phyloP scores from a whole-genome alignment of 805 yeast species.

The Sungouiozyma ichnusensis region DNA sequence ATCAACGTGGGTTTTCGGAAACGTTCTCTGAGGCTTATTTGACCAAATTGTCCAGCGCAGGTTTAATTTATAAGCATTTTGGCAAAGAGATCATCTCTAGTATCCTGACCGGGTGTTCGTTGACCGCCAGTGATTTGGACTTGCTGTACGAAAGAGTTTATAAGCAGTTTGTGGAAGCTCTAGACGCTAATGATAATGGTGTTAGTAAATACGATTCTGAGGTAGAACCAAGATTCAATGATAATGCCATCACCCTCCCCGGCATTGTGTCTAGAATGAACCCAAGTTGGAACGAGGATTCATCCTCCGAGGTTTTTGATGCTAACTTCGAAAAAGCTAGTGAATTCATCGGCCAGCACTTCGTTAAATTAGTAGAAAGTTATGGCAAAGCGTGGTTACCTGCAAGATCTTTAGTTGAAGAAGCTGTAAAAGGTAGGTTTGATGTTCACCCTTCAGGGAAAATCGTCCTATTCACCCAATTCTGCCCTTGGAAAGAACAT shows the following conservation, averaged over 20 bases:
- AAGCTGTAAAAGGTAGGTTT: conserved; percentile 53
- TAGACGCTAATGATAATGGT: conserved; percentile 96
- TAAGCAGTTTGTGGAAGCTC: conserved; percentile 75
- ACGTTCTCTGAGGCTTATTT: conserved; percentile 51
- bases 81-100: conserved; percentile 57
- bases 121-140: conserved; percentile 36
- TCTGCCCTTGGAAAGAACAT: conserved; percentile 95
- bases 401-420: conserved; percentile 65
- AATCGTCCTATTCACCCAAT: conserved; percentile 60
- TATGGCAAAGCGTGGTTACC: conserved; percentile 87
- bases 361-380: conserved; percentile 52
- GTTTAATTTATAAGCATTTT: conserved; percentile 79
- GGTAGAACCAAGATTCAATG: conserved; percentile 54
- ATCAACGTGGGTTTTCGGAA: conserved; percentile 82
- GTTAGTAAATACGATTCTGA: conserved; percentile 50
- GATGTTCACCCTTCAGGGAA: conserved; percentile 59
- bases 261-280: conserved; percentile 68
- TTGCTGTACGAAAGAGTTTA: conserved; percentile 69
- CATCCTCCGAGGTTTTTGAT: conserved; percentile 57
- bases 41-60: conserved; percentile 90
- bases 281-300: conserved; percentile 73
- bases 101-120: conserved; percentile 32
- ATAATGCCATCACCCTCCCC: conserved; percentile 66
- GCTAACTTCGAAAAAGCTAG: conserved; percentile 59
- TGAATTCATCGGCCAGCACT: conserved; percentile 73